These are phyloP conservation scores for Leccinellum luteum DNA, from an alignment of 768 basidiomycete genomes.

Conservation along the genomic window DNA sequence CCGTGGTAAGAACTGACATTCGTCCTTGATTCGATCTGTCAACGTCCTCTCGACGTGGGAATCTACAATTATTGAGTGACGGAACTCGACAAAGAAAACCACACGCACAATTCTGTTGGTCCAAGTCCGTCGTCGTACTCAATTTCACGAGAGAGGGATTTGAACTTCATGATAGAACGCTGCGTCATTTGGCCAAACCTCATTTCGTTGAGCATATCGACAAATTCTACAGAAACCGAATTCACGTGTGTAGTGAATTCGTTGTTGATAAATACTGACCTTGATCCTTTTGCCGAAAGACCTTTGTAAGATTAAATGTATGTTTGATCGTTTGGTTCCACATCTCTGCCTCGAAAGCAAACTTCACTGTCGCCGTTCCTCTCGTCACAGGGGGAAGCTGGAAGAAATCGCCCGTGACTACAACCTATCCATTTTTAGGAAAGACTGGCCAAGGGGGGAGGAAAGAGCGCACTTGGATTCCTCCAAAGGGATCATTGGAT, in stretches of 20 bases:
- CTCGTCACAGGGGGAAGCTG: slow-evolving; percentile 92
- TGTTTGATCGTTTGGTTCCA: slow-evolving; percentile 76
- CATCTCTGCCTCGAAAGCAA: slow-evolving; percentile 84
- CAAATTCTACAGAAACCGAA: slow-evolving; percentile 60
- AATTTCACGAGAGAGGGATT: slow-evolving; percentile 64
- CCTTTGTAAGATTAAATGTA: slow-evolving; percentile 91
- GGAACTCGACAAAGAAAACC: background rate
- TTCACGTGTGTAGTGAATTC: background rate
- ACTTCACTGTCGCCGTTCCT: slow-evolving; percentile 58
- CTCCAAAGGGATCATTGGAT: slow-evolving; percentile 78
- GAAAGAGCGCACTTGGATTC: slow-evolving; percentile 67
- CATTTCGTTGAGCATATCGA: slow-evolving; percentile 99
- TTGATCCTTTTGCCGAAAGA: slow-evolving; percentile 92
- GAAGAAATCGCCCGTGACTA: slow-evolving; percentile 98
- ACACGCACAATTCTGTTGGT: slow-evolving; percentile 83
- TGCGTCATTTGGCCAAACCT: slow-evolving; percentile 74
- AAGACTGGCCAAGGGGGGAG: background rate
- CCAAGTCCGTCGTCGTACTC: slow-evolving; percentile 76
- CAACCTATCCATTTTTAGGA: slow-evolving; percentile 46
- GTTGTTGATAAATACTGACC: slow-evolving; percentile 43
- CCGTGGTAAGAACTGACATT: slow-evolving; percentile 56
- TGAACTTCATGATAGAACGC: slow-evolving; percentile 70
- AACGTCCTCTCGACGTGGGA: slow-evolving; percentile 90
- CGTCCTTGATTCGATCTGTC: slow-evolving; percentile 76
- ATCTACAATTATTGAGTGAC: slow-evolving; percentile 45